These are phyloP conservation scores for Cornus suecica DNA, from an alignment of 148 eudicot genomes.

Conservation along the genomic window DNA sequence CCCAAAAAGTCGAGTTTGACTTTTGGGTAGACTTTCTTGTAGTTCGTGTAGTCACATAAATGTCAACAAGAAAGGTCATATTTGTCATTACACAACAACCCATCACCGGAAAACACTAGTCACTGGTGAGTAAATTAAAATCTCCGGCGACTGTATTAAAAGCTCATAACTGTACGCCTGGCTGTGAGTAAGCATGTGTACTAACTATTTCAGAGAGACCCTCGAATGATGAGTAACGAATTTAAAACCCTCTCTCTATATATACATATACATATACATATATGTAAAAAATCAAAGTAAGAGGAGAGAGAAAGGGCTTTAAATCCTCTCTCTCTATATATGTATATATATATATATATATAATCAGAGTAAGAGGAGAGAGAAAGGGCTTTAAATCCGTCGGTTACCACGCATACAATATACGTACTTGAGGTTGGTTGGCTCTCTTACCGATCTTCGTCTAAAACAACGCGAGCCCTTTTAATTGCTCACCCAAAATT, in stretches of 20 bases:
- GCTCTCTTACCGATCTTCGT: neutral
- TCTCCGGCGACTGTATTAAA: neutral
- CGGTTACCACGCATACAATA: slow-evolving; percentile 7
- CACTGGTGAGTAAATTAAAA: neutral
- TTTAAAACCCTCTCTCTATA: neutral
- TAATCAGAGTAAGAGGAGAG: neutral
- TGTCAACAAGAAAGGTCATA: neutral
- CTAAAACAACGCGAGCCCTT: neutral
- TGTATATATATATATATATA: too few relatives aligned
- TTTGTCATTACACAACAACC: neutral
- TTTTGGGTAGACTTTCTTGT: neutral
- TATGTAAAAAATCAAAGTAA: neutral
- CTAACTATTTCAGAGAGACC: neutral
- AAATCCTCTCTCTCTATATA: too few relatives aligned
- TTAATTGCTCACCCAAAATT: slow-evolving; percentile 12
- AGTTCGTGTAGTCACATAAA: neutral
- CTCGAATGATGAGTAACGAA: neutral
- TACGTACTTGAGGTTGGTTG: neutral
- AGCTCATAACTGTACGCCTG: neutral
- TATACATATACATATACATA: too few relatives aligned
- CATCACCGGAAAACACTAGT: neutral
- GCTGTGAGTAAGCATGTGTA: slow-evolving; percentile 4
- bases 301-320: slow-evolving; percentile 1
- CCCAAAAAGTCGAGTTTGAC: neutral
- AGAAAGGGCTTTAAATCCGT: slow-evolving; percentile 7